Base-by-base conservation (phyloP, 1,139 yeast species). In the Meyerozyma carpophila region DNA sequence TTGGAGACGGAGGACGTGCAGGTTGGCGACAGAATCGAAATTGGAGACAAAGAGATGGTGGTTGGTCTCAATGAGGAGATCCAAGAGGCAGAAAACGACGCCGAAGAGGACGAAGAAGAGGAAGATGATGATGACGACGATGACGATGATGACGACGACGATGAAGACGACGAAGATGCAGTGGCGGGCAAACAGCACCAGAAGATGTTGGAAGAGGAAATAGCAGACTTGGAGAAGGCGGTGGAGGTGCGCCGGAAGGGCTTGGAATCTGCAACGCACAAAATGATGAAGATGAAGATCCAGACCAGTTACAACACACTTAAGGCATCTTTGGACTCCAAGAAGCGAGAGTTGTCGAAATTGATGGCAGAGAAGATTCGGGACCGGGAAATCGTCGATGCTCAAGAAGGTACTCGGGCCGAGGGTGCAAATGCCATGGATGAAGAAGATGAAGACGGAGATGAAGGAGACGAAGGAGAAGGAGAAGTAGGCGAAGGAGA, bases 221-320 rank as follows among this genome's bases (percentile, higher is more conserved):
- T 94, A 43, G 69, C 76, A 11, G 98, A 94, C 57, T 72, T 94
- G 50, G 91, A 87, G 56, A 68, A 79, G 37, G 91, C 93, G 0
- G 86, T 94, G 44, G 81, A 77, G 43, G 82, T 82, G 54, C 93
- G 91, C 57, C 81, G 80, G 58, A 75, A 75, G 43, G 93, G 88
- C 53, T 78, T 89, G 41, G 79, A 76, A 14, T 83, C 84, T 46
- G 91, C 95, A 2, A 81, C 91, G 14, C 90, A 90, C 60, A 91
- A 91, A 55, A 84, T 93, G 69, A 76, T 93, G 80, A 82, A 84
- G 60, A 87, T 85, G 65, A 84, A 97, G 66, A 86, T 90, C 60
- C 77, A 84, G 55, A 94, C 86, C 52, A 89, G 88, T 44, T 85
- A 89, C 47, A 77, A 77, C 47, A 84, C 91, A 46, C 75, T 94